Evolutionary conservation across 1,284 basidiomycete species (phyloP).

Genomic region (Rugosomyces carneus): DNA sequence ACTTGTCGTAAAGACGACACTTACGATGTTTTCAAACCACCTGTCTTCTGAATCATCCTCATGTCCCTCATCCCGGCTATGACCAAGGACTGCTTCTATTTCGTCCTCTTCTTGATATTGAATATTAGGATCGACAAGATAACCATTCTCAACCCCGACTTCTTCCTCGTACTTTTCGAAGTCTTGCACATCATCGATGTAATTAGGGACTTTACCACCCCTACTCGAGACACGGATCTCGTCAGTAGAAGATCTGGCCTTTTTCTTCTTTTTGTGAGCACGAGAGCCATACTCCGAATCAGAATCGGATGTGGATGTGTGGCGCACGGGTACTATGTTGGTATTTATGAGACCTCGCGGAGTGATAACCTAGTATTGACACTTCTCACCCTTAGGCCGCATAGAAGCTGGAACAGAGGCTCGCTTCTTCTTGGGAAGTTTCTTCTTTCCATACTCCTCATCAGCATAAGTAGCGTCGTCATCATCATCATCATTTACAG

Average conservation of each 20-base stretch:
- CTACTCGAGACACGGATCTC: slow-evolving; percentile 79
- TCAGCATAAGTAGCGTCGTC: slow-evolving; percentile 75
- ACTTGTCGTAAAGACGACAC: slow-evolving; percentile 23
- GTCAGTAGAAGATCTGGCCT: slow-evolving; percentile 45
- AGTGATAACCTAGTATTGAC: slow-evolving; percentile 12
- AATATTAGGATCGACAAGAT: slow-evolving; percentile 46
- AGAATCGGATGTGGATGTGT: slow-evolving; percentile 61
- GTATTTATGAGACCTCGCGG: slow-evolving; percentile 7
- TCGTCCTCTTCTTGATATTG: slow-evolving; percentile 75
- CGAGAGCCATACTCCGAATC: slow-evolving; percentile 86
- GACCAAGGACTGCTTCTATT: slow-evolving; percentile 82
- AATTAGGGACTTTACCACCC: slow-evolving; percentile 79
- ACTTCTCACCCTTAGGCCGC: slow-evolving; percentile 54
- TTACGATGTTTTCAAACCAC: slow-evolving; percentile 81
- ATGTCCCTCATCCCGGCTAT: slow-evolving; percentile 75
- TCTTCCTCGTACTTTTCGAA: slow-evolving; percentile 75
- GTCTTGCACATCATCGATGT: slow-evolving; percentile 79
- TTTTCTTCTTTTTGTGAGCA: slow-evolving; percentile 81
- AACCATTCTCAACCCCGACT: slow-evolving; percentile 40
- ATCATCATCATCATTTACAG: slow-evolving; percentile 49
- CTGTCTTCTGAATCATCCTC: slow-evolving; percentile 73
- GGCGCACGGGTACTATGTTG: slow-evolving; percentile 39
- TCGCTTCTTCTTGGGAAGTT: slow-evolving; percentile 56
- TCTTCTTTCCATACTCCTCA: slow-evolving; percentile 69
- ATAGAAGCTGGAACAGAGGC: slow-evolving; percentile 35